phyloP scores from a whole-genome alignment of 768 basidiomycete genomes.

The Termitomyces sp. region DNA sequence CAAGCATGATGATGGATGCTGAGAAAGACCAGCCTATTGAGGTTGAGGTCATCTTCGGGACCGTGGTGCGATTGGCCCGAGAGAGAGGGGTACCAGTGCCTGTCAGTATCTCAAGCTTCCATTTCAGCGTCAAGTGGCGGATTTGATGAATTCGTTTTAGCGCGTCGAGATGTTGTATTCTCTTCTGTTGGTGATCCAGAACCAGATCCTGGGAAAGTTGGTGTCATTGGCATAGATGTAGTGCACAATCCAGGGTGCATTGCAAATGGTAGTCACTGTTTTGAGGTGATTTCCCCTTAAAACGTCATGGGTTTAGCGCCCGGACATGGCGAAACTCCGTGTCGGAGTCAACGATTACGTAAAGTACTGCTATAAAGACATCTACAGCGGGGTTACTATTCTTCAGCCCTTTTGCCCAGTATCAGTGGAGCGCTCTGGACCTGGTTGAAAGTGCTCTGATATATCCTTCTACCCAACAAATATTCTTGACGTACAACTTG shows the following conservation, averaged over 20 bases:
- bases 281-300: too few species aligned
- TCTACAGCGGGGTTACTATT: neutral
- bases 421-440: slow-evolving; percentile 6
- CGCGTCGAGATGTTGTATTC: slow-evolving; percentile 62
- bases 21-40: slow-evolving; percentile 56
- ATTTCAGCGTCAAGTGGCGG: neutral
- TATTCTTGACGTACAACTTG: neutral
- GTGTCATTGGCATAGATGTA: slow-evolving; percentile 4
- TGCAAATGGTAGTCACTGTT: too few species aligned
- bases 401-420: slow-evolving; percentile 13
- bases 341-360: neutral
- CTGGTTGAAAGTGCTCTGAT: slow-evolving; percentile 13
- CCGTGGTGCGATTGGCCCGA: slow-evolving; percentile 52
- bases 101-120: slow-evolving; percentile 31
- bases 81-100: slow-evolving; percentile 42
- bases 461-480: slow-evolving; percentile 1
- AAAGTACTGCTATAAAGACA: neutral
- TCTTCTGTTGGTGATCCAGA: slow-evolving; percentile 55
- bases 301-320: too few species aligned
- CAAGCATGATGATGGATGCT: slow-evolving; percentile 63
- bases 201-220: slow-evolving; percentile 47
- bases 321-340: neutral
- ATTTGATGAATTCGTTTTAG: slow-evolving; percentile 23
- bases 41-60: slow-evolving; percentile 63
- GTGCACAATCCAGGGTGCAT: too few species aligned